phyloP scores from a whole-genome alignment of 2,329 filamentous ascomycete species.

The Incumbomyces lentus region DNA sequence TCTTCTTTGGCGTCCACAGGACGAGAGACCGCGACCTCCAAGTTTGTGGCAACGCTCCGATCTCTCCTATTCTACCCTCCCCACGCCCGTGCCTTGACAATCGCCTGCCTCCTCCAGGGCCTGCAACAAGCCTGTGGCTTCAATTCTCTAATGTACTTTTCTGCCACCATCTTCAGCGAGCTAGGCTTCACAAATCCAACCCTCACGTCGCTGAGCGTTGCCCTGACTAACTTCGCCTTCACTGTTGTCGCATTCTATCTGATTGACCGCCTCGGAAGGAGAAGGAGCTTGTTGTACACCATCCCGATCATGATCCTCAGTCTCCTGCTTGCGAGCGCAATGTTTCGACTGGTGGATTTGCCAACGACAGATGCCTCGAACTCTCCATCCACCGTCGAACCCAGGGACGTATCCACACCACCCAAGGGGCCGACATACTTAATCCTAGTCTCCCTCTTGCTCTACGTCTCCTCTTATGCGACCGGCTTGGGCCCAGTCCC shows the following conservation, averaged over 20 bases:
- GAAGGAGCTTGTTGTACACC: slow-evolving; percentile 69
- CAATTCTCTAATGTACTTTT: slow-evolving; percentile 90
- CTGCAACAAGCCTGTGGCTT: slow-evolving; percentile 84
- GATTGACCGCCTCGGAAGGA: slow-evolving; percentile 69
- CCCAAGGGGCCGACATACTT: slow-evolving; percentile 40
- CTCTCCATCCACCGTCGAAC: slow-evolving; percentile 6
- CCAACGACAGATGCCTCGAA: slow-evolving; percentile 17
- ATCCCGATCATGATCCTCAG: slow-evolving; percentile 74
- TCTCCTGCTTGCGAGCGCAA: slow-evolving; percentile 58
- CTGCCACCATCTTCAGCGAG: slow-evolving; percentile 67
- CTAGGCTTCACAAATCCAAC: slow-evolving; percentile 71
- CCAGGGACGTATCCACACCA: slow-evolving; percentile 8
- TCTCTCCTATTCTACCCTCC: slow-evolving; percentile 19
- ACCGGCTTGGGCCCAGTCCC: slow-evolving; percentile 83
- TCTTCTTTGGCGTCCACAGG: not conserved
- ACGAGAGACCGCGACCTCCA: not conserved
- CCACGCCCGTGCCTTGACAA: slow-evolving; percentile 57
- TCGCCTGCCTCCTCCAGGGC: slow-evolving; percentile 78
- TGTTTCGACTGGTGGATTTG: slow-evolving; percentile 57
- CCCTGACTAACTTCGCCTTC: slow-evolving; percentile 72
- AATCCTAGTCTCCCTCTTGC: slow-evolving; percentile 64
- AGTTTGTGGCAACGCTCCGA: slow-evolving; percentile 29
- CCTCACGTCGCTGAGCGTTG: slow-evolving; percentile 67
- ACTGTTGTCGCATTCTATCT: slow-evolving; percentile 63
- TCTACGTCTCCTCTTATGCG: slow-evolving; percentile 80